Conservation (phyloP, 768 basidiomycete genomes). For the Dendrothele bispora region DNA sequence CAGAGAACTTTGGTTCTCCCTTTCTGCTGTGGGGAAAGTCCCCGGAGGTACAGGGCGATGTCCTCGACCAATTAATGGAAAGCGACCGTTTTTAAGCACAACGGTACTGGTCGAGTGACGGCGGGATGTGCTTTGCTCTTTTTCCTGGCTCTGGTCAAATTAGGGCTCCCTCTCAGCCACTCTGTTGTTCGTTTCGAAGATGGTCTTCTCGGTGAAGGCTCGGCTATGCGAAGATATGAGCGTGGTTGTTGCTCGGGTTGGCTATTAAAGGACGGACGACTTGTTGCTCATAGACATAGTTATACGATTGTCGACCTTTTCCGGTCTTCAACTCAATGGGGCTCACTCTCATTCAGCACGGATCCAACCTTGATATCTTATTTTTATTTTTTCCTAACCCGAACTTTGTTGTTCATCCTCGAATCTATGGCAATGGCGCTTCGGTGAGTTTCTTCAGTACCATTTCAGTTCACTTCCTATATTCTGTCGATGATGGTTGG, state of each 20-base stretch:
- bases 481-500: constrained; percentile 51
- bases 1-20: constrained; percentile 52
- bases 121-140: constrained; percentile 45
- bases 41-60: constrained; percentile 81
- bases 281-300: constrained; percentile 87
- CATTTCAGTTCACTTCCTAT: constrained; percentile 11
- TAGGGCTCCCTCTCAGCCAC: constrained; percentile 52
- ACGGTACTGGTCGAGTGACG: constrained; percentile 54
- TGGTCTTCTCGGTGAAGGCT: constrained; percentile 39
- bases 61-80: constrained; percentile 59
- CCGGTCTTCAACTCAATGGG: constrained; percentile 80
- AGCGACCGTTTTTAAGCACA: constrained; percentile 75
- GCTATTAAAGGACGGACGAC: constrained; percentile 35
- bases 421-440: neutral
- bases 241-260: constrained; percentile 49
- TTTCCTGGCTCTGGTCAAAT: constrained; percentile 17
- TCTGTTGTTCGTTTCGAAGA: constrained; percentile 48
- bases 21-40: constrained; percentile 89
- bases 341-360: constrained; percentile 82
- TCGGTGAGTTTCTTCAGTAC: constrained; percentile 20
- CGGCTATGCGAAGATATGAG: constrained; percentile 78
- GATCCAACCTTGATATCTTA: constrained; percentile 14
- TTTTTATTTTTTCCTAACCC: constrained; percentile 52
- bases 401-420: constrained; percentile 53
- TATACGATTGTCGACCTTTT: constrained; percentile 71